A percentile compares a stretch with the other conserved stretches of the same genome.
Conservation (phyloP, 2,329 filamentous ascomycete species). For the Phaeosphaeriaceae sp. region DNA sequence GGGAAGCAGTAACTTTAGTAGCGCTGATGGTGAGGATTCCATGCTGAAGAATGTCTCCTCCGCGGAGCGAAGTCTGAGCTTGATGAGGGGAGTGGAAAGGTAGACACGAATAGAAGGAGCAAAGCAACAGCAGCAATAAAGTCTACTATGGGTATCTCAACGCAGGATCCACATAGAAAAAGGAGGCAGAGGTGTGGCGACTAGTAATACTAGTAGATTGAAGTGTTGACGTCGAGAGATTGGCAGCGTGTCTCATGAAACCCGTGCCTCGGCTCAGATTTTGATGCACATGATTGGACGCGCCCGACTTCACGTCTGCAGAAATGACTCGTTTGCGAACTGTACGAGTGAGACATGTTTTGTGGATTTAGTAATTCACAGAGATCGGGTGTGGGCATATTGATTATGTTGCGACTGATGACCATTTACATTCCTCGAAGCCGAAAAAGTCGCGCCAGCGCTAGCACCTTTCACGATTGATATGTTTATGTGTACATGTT, state of each 20-base stretch:
- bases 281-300: constrained; percentile 9
- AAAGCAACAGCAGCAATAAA: background rate
- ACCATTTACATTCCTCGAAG: too few species aligned
- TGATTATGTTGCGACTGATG: too few species aligned
- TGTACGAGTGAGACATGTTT: background rate
- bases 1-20: constrained; percentile 44
- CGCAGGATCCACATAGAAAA: background rate
- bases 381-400: too few species aligned
- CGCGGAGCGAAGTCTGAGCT: background rate
- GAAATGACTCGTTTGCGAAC: background rate
- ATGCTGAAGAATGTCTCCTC: constrained; percentile 22
- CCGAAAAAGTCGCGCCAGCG: background rate
- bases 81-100: background rate
- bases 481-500: background rate
- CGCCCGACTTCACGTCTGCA: background rate
- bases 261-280: constrained; percentile 16
- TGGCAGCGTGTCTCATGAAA: constrained; percentile 1
- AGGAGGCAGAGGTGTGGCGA: constrained; percentile 4
- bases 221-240: constrained; percentile 23
- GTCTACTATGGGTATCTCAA: background rate
- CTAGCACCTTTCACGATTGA: background rate
- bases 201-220: background rate
- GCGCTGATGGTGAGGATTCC: constrained; percentile 43
- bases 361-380: background rate
- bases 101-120: background rate